These are phyloP conservation scores for Priceomyces melissophilus DNA, from an alignment of 805 yeast species.

Conservation along the genomic window DNA sequence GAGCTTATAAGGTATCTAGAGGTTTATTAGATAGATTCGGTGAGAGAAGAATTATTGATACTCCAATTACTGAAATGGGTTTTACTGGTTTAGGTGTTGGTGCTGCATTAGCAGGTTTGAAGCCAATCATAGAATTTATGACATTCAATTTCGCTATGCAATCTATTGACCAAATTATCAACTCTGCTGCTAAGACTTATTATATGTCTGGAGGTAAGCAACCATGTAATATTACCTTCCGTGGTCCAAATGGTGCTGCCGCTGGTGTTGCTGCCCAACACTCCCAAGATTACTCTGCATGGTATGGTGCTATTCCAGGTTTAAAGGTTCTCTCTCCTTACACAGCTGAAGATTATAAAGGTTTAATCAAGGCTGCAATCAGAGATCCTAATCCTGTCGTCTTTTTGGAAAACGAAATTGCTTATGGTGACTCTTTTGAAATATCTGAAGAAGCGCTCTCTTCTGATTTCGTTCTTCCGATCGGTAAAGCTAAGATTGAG, in stretches of 20 bases:
- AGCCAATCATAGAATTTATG: conserved; percentile 98
- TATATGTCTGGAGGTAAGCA: conserved; percentile 99
- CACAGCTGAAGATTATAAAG: conserved; percentile 94
- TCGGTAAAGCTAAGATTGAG: conserved; percentile 95
- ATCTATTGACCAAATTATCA: conserved; percentile 96
- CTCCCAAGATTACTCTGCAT: conserved; percentile 94
- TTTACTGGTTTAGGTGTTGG: conserved; percentile 94
- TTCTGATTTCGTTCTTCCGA: conserved; percentile 86
- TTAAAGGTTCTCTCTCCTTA: conserved; percentile 94
- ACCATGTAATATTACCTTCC: conserved; percentile 93
- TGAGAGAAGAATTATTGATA: conserved; percentile 87
- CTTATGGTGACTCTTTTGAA: conserved; percentile 89
- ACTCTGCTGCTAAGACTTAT: conserved; percentile 97
- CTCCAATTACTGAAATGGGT: conserved; percentile 99
- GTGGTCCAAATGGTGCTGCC: conserved; percentile 99
- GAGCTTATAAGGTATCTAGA: conserved; percentile 96
- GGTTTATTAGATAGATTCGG: conserved; percentile 95
- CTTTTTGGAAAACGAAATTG: conserved; percentile 91
- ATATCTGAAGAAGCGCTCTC: conserved; percentile 85
- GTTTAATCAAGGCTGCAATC: conserved; percentile 91
- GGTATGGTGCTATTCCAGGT: conserved; percentile 99
- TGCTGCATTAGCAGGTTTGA: conserved; percentile 93
- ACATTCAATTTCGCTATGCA: conserved; percentile 99
- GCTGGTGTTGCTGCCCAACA: conserved; percentile 99
- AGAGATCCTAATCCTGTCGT: conserved; percentile 99